Conservation (phyloP, 768 basidiomycete species). For the Porphyrellus cyaneotinctus region DNA sequence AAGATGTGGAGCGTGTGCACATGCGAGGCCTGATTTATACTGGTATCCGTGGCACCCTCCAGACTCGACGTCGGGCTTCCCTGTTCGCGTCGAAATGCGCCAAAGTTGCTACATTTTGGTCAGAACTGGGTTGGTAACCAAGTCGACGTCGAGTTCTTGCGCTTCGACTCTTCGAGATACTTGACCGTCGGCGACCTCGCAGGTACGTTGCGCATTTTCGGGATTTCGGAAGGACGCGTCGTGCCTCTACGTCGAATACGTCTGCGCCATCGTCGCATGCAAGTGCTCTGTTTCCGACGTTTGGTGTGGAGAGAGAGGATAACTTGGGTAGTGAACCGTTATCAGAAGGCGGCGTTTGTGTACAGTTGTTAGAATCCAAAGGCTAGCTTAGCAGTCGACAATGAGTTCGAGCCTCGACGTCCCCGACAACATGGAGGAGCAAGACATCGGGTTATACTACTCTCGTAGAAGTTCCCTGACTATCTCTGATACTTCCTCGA, state of each 20-base stretch:
- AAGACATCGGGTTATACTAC: constrained; percentile 26
- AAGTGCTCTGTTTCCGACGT: no score
- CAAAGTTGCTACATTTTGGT: constrained; percentile 66
- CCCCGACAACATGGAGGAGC: constrained; percentile 23
- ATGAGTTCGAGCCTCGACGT: constrained; percentile 13
- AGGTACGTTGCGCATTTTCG: constrained; percentile 45
- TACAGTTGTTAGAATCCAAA: neutral
- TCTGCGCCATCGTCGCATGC: no score
- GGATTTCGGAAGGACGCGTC: constrained; percentile 36
- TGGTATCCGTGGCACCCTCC: constrained; percentile 98
- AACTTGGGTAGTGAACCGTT: constrained; percentile 35
- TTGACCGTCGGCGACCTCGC: constrained; percentile 48
- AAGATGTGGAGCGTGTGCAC: constrained; percentile 50
- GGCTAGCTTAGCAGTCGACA: neutral
- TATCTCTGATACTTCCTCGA: constrained; percentile 16
- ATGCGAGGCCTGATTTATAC: constrained; percentile 85
- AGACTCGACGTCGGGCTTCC: constrained; percentile 66
- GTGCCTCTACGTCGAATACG: no score
- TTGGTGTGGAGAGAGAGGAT: constrained; percentile 42
- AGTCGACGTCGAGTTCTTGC: constrained; percentile 62
- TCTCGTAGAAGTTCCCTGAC: constrained; percentile 25
- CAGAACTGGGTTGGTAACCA: constrained; percentile 36
- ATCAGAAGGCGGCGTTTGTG: neutral
- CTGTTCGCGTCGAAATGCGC: constrained; percentile 54
- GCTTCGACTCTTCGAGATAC: constrained; percentile 53